phyloP scores from a whole-genome alignment of 495 filamentous ascomycete genomes.

The Tuber umbilicatum region DNA sequence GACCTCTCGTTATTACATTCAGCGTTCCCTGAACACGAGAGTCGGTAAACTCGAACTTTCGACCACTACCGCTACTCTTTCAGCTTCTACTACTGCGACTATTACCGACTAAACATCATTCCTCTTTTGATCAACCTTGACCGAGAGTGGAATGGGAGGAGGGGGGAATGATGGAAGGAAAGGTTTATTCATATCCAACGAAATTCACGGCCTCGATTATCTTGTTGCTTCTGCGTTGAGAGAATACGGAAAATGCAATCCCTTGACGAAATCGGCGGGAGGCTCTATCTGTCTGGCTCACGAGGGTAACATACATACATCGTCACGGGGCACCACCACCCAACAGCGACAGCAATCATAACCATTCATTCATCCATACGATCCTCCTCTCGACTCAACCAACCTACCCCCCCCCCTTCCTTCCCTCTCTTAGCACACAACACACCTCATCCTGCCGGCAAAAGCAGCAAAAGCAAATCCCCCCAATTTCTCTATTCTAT shows the following conservation, averaged over 20 bases:
- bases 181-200: neutral
- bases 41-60: constrained; percentile 20
- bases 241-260: neutral
- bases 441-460: neutral
- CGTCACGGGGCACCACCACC: constrained; percentile 4
- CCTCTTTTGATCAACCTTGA: constrained; percentile 9
- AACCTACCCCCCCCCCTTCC: neutral
- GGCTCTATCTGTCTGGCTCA: neutral
- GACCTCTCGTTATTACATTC: constrained; percentile 31
- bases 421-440: neutral
- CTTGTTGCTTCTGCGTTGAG: constrained; percentile 5
- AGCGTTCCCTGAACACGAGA: constrained; percentile 21
- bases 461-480: neutral
- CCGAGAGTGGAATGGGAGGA: neutral
- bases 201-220: neutral
- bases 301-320: constrained; percentile 1
- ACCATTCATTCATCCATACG: constrained; percentile 5
- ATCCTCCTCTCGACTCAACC: constrained; percentile 2
- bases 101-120: neutral
- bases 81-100: neutral
- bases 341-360: neutral
- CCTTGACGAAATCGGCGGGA: neutral
- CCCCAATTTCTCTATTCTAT: neutral
- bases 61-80: constrained; percentile 4
- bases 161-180: neutral